Conservation (phyloP, 768 basidiomycete species). For the Lentinula aciculospora region DNA sequence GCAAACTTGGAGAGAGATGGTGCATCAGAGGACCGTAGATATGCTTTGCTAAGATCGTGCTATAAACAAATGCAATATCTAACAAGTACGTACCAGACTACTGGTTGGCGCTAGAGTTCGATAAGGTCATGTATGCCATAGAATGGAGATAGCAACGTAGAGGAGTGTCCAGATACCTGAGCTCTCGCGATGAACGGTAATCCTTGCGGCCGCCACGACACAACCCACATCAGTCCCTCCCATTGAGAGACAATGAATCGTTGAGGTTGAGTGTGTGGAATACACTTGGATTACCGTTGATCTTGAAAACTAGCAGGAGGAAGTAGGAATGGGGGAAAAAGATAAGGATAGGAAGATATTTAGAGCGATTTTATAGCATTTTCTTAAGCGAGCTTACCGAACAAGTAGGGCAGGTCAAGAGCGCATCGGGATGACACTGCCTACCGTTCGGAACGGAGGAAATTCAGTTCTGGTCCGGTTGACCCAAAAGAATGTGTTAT, state of each 20-base stretch:
- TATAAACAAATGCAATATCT: too few relatives aligned
- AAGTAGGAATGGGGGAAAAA: background rate
- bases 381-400: background rate
- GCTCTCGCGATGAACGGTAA: constrained; percentile 1
- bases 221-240: constrained; percentile 1
- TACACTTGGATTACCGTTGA: constrained; percentile 1
- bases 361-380: background rate
- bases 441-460: too few relatives aligned
- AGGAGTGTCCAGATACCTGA: background rate
- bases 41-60: too few relatives aligned
- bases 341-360: background rate
- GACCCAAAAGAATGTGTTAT: background rate
- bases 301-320: background rate
- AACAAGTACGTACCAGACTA: too few relatives aligned
- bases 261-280: background rate
- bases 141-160: too few relatives aligned
- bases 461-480: background rate
- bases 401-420: too few relatives aligned
- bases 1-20: too few relatives aligned
- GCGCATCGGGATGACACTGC: too few relatives aligned
- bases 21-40: too few relatives aligned
- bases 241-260: background rate
- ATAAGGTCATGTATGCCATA: too few relatives aligned
- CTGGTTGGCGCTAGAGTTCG: too few relatives aligned
- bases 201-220: constrained; percentile 7